Evolutionary conservation across 768 basidiomycete species (phyloP).

Genomic region (Tylopilus subfusipes): DNA sequence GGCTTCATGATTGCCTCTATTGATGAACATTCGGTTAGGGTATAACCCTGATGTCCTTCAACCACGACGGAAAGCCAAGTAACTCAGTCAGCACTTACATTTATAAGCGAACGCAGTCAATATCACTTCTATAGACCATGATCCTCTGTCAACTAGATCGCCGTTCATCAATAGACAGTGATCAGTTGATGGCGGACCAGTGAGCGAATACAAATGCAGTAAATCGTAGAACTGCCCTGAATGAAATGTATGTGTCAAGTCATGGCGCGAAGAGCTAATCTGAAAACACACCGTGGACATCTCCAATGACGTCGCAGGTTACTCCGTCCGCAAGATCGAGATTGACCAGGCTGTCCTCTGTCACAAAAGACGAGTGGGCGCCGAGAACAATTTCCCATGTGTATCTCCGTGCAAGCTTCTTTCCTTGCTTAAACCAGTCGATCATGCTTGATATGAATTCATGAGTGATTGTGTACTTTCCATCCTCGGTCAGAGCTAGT

Average conservation of each 20-base stretch:
- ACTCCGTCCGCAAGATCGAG: conserved; percentile 70
- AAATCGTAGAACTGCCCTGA: conserved; percentile 95
- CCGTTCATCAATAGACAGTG: conserved; percentile 91
- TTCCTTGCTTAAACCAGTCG: conserved; percentile 91
- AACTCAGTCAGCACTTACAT: conserved; percentile 47
- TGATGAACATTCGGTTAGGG: conserved; percentile 86
- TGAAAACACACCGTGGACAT: conserved; percentile 73
- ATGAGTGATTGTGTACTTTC: conserved; percentile 68
- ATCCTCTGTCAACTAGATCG: conserved; percentile 97
- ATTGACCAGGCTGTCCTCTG: conserved; percentile 80
- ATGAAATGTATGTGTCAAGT: conserved; percentile 5
- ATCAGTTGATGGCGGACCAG: conserved; percentile 79
- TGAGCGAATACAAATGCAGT: conserved; percentile 79
- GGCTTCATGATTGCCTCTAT: conserved; percentile 95
- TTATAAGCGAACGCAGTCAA: conserved; percentile 93
- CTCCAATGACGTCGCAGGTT: conserved; percentile 92
- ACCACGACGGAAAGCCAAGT: conserved; percentile 1
- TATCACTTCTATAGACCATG: conserved; percentile 92
- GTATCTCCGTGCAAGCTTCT: conserved; percentile 82
- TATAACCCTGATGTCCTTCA: conserved; percentile 69
- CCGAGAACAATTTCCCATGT: conserved; percentile 96
- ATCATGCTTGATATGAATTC: conserved; percentile 86
- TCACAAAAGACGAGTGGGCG: conserved; percentile 68
- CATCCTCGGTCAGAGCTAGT: conserved; percentile 54
- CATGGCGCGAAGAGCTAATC: not conserved